phyloP scores from a whole-genome alignment of 331 rosid genomes.

The Malus hybrid region DNA sequence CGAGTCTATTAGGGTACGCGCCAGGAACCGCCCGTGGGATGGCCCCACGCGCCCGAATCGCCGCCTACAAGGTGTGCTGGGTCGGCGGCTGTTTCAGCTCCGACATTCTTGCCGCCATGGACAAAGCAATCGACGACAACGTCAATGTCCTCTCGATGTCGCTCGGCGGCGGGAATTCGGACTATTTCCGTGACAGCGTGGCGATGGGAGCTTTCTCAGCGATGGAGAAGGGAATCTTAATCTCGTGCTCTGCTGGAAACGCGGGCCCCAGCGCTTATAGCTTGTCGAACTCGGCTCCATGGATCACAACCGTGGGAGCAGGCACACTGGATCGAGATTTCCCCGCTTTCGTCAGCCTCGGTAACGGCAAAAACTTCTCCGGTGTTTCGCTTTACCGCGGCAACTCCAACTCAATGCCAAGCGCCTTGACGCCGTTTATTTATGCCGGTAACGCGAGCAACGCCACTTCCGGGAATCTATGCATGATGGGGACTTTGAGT shows the following conservation, averaged over 20 bases:
- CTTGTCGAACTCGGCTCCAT: slow-evolving; percentile 58
- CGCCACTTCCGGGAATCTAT: slow-evolving; percentile 21
- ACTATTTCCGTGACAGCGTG: slow-evolving; percentile 39
- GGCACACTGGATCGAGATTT: slow-evolving; percentile 90
- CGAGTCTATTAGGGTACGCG: slow-evolving; percentile 52
- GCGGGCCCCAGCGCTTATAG: slow-evolving; percentile 39
- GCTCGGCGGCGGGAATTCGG: slow-evolving; percentile 41
- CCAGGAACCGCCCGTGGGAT: slow-evolving; percentile 75
- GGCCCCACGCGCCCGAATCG: slow-evolving; percentile 60
- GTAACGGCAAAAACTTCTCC: slow-evolving; percentile 51
- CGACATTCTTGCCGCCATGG: slow-evolving; percentile 62
- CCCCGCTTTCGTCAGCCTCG: slow-evolving; percentile 48
- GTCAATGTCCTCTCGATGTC: slow-evolving; percentile 65
- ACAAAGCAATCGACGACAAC: slow-evolving; percentile 60
- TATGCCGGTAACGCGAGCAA: slow-evolving; percentile 56
- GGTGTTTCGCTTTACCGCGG: slow-evolving; percentile 59
- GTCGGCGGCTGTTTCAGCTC: slow-evolving; percentile 39
- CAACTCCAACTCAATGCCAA: slow-evolving; percentile 13
- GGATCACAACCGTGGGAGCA: slow-evolving; percentile 91
- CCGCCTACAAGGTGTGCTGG: slow-evolving; percentile 76
- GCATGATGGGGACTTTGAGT: slow-evolving; percentile 37
- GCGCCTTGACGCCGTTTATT: slow-evolving; percentile 29
- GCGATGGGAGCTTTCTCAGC: slow-evolving; percentile 74
- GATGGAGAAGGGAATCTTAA: slow-evolving; percentile 67
- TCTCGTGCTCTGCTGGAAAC: slow-evolving; percentile 71